Percentiles rank a stretch among this genome's conserved stretches.
Evolutionary conservation across 169 alveolate genomes (phyloP).

Genomic region (Cryptosporidium ubiquitum): DNA sequence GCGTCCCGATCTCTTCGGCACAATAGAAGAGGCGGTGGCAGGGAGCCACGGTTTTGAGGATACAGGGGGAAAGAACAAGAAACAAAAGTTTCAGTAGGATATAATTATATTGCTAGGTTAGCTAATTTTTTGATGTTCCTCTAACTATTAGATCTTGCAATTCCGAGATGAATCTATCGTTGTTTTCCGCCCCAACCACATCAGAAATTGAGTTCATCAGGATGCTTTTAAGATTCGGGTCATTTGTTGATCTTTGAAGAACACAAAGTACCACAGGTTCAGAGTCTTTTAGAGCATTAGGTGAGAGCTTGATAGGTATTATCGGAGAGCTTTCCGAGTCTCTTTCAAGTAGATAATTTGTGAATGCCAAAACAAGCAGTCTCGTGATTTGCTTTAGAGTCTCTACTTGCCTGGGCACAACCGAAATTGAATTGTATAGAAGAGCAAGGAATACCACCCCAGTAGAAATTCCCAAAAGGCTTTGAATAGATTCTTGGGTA

Average conservation of each 20-base stretch:
- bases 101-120: background rate
- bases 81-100: background rate
- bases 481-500: conserved; percentile 8
- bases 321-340: conserved; percentile 4
- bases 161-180: conserved; percentile 39
- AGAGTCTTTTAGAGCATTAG: conserved; percentile 51
- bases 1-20: conserved; percentile 92
- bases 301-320: conserved; percentile 10
- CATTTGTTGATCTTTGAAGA: conserved; percentile 62
- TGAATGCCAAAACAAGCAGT: conserved; percentile 31
- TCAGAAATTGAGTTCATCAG: conserved; percentile 47
- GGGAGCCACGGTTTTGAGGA: background rate
- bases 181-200: conserved; percentile 51
- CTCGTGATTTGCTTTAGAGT: conserved; percentile 16
- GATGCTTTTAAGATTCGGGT: background rate
- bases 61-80: background rate
- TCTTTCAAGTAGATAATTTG: conserved; percentile 46
- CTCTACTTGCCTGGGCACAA: conserved; percentile 24
- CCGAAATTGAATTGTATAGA: conserved; percentile 55
- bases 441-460: conserved; percentile 63
- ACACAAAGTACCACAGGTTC: conserved; percentile 73
- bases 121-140: conserved; percentile 31
- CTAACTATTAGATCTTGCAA: conserved; percentile 58
- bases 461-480: conserved; percentile 24
- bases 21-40: conserved; percentile 89